Percentiles rank a stretch among this genome's conserved stretches.
These are phyloP conservation scores for Arthonia radiata DNA, from an alignment of 495 filamentous ascomycete species.

Conservation along the genomic window DNA sequence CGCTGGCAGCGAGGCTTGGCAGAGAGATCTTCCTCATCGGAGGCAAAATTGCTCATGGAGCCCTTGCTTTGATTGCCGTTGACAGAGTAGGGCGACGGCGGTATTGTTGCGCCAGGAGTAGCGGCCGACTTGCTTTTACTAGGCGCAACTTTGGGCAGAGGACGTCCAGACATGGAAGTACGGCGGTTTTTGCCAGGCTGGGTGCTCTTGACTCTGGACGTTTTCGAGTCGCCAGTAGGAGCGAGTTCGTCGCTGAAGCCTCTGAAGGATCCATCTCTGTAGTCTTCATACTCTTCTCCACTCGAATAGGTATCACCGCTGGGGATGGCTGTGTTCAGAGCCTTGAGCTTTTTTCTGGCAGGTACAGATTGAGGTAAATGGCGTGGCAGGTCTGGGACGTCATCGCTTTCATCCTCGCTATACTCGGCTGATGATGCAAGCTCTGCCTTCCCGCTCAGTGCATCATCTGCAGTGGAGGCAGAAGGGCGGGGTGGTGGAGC, in stretches of 20 bases:
- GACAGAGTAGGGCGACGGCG: slow-evolving; percentile 45
- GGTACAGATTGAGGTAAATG: slow-evolving; percentile 27
- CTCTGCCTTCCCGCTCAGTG: slow-evolving; percentile 68
- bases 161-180: slow-evolving; percentile 22
- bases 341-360: slow-evolving; percentile 23
- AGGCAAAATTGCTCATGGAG: too few relatives aligned
- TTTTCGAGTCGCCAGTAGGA: slow-evolving; percentile 7
- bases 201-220: too few relatives aligned
- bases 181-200: too few relatives aligned
- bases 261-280: slow-evolving; percentile 29
- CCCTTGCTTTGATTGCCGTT: too few relatives aligned
- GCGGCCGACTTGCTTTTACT: slow-evolving; percentile 29
- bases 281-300: slow-evolving; percentile 38
- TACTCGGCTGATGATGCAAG: slow-evolving; percentile 62
- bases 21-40: slow-evolving; percentile 72
- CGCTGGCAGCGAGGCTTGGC: slow-evolving; percentile 93
- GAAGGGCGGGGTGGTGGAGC: slow-evolving; percentile 64
- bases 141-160: slow-evolving; percentile 10
- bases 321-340: slow-evolving; percentile 14
- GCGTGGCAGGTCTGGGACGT: slow-evolving; percentile 30
- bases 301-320: slow-evolving; percentile 51
- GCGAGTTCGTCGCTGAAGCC: slow-evolving; percentile 22
- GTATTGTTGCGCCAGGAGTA: slow-evolving; percentile 19
- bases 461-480: slow-evolving; percentile 81
- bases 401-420: slow-evolving; percentile 46